A percentile compares a stretch with the other conserved stretches of the same genome.
These are phyloP conservation scores for Phialophora expanda DNA, from an alignment of 2,329 filamentous ascomycete genomes.

Conservation along the genomic window DNA sequence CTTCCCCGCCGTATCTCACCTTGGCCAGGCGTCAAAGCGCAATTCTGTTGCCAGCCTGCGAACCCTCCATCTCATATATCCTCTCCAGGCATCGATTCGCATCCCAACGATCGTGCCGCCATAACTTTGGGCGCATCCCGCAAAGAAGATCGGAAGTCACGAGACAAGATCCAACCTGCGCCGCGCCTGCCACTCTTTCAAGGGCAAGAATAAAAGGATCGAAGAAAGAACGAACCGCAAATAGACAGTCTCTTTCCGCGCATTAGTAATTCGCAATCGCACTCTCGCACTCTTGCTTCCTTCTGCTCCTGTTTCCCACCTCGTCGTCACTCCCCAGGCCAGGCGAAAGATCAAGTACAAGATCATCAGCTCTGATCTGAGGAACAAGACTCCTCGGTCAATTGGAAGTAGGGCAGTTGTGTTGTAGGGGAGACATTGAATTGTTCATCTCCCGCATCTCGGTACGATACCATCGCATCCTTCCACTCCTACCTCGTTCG, in stretches of 20 bases:
- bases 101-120: constrained; percentile 28
- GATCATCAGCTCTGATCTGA: constrained; percentile 19
- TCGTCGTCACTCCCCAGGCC: constrained; percentile 24
- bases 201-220: constrained; percentile 23
- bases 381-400: constrained; percentile 23
- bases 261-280: constrained; percentile 36
- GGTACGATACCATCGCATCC: constrained; percentile 50
- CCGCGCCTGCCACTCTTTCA: constrained; percentile 31
- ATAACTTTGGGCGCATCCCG: constrained; percentile 28
- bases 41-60: constrained; percentile 29
- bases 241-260: constrained; percentile 38
- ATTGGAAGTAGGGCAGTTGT: constrained; percentile 35
- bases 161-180: constrained; percentile 22
- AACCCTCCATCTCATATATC: constrained; percentile 9
- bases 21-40: constrained; percentile 31
- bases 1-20: constrained; percentile 19
- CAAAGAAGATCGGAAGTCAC: constrained; percentile 19
- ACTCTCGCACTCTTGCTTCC: constrained; percentile 29
- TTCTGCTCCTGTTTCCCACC: constrained; percentile 29
- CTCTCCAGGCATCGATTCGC: constrained; percentile 22
- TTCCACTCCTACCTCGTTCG: constrained; percentile 26
- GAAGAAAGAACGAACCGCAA: constrained; percentile 26
- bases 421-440: constrained; percentile 87
- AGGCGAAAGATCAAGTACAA: constrained; percentile 9
- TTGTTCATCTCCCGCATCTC: constrained; percentile 90